phyloP scores from a whole-genome alignment of 23 red algal genomes.

The Gracilaria caudata region DNA sequence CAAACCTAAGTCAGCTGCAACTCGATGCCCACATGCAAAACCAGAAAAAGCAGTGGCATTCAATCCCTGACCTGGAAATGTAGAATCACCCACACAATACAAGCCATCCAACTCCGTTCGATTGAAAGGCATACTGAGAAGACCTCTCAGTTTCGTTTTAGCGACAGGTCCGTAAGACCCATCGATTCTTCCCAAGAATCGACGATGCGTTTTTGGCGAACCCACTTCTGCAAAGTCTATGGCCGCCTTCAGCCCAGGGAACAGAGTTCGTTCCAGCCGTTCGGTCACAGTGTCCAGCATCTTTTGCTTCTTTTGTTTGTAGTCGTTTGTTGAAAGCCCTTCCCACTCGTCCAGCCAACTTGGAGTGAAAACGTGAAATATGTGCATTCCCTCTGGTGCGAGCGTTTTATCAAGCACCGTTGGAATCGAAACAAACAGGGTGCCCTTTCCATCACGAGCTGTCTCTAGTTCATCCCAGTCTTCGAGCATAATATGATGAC shows the following conservation, averaged over 20 bases:
- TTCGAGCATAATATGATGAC: conserved; percentile 93
- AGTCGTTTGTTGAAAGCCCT: conserved; percentile 50
- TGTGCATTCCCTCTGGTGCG: conserved; percentile 87
- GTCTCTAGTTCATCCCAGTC: conserved; percentile 80
- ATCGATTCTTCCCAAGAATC: conserved; percentile 87
- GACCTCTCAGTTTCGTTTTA: conserved; percentile 60
- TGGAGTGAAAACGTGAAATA: conserved; percentile 97
- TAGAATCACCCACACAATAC: conserved; percentile 97
- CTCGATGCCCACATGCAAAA: conserved; percentile 87
- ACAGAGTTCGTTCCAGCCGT: conserved; percentile 59
- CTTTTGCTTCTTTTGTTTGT: conserved; percentile 71
- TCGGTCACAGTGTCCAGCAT: conserved; percentile 40
- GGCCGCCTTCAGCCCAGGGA: conserved; percentile 63
- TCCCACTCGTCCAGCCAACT: conserved; percentile 90
- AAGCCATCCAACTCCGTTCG: conserved; percentile 72
- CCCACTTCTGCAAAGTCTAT: conserved; percentile 81
- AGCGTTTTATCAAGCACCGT: conserved; percentile 92
- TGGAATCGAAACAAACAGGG: conserved; percentile 94
- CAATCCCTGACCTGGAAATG: conserved; percentile 95
- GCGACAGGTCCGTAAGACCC: conserved; percentile 93
- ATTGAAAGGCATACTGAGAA: conserved; percentile 96
- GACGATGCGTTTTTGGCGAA: conserved; percentile 87
- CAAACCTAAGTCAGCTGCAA: conserved; percentile 82
- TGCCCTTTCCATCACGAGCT: conserved; percentile 73
- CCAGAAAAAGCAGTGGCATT: conserved; percentile 96